Evolutionary conservation across 2,329 filamentous ascomycete genomes (phyloP).

Genomic region (Acrodontium crateriforme): DNA sequence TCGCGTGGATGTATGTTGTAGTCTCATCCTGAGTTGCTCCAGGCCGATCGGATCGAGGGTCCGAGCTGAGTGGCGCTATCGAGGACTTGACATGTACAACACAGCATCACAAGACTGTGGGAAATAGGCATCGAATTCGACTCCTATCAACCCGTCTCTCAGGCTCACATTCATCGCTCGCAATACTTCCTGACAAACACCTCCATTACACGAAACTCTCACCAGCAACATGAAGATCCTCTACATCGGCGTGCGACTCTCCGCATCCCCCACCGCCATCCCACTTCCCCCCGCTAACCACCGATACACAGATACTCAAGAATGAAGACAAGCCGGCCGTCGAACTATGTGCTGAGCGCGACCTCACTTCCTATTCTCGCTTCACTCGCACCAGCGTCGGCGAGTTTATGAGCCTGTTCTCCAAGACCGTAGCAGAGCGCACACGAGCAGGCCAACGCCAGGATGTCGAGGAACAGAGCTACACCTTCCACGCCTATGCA

Average conservation of each 20-base stretch:
- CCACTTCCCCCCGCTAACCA: conserved; percentile 6
- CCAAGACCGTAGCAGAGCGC: conserved; percentile 74
- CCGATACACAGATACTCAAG: conserved; percentile 52
- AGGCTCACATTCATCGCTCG: no score
- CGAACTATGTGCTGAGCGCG: conserved; percentile 64
- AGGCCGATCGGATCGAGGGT: no score
- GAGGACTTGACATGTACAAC: no score
- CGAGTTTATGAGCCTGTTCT: conserved; percentile 73
- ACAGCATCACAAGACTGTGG: no score
- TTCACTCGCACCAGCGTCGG: conserved; percentile 54
- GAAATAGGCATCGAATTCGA: no score
- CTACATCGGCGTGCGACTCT: conserved; percentile 63
- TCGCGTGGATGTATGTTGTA: no score
- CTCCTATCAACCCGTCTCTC: no score
- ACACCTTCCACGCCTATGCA: conserved; percentile 43
- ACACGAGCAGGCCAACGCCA: conserved; percentile 61
- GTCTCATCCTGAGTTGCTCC: no score
- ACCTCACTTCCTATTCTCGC: conserved; percentile 63
- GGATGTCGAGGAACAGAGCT: conserved; percentile 70
- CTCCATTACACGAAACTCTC: no score
- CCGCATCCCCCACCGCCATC: conserved; percentile 3
- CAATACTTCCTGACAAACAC: no score
- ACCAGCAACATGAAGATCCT: conserved; percentile 60
- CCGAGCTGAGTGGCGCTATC: no score
- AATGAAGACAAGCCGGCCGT: conserved; percentile 63